Evolutionary conservation across 192 early-diverging fungal genomes (phyloP).

Genomic region (Mortierella antarctica): DNA sequence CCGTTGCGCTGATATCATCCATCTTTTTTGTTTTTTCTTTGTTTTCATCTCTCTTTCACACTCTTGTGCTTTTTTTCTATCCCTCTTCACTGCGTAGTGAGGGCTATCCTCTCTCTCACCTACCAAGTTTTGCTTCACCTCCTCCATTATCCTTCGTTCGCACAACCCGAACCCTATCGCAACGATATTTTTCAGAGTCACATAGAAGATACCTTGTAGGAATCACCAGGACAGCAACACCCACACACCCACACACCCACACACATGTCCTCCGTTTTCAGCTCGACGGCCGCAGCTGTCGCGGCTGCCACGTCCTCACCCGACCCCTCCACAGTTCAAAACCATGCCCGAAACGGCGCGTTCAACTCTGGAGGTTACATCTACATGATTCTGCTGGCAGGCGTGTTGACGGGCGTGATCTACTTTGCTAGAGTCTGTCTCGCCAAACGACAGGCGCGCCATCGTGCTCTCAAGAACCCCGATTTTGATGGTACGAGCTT

Average conservation of each 20-base stretch:
- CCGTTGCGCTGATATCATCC: background rate
- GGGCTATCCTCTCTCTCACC: background rate
- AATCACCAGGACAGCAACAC: background rate
- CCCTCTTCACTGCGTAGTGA: background rate
- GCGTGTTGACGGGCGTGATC: constrained; percentile 9
- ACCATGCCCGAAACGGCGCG: background rate
- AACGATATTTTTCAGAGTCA: background rate
- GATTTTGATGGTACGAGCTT: constrained; percentile 30
- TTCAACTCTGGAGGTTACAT: constrained; percentile 26
- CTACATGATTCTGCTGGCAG: constrained; percentile 11
- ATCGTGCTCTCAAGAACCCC: constrained; percentile 10
- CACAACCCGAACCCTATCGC: background rate
- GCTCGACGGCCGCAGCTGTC: background rate
- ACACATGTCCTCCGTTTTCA: background rate
- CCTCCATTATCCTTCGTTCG: background rate
- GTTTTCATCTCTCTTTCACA: background rate
- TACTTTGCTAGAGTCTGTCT: constrained; percentile 26
- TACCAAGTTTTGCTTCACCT: background rate
- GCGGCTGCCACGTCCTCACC: background rate
- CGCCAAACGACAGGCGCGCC: constrained; percentile 6
- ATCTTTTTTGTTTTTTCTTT: constrained; percentile 1
- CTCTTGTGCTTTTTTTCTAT: background rate
- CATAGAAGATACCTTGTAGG: too few relatives aligned
- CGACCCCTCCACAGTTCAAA: background rate
- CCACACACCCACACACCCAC: background rate